These are phyloP conservation scores for Apiospora aurea DNA, from an alignment of 2,329 filamentous ascomycete species.

Conservation along the genomic window DNA sequence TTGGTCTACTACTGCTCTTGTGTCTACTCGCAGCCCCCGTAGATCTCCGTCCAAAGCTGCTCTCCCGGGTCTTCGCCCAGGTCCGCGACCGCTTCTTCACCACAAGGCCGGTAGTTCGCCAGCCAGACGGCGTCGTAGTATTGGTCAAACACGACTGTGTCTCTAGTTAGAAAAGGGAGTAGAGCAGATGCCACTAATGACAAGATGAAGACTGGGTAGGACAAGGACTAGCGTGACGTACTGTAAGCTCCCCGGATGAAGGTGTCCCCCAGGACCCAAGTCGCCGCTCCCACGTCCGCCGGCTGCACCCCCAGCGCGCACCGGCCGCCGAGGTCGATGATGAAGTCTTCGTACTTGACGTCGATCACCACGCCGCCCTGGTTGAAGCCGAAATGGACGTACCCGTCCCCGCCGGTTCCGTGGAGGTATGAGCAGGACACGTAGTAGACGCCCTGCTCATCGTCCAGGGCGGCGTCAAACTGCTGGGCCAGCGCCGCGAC, in stretches of 20 bases:
- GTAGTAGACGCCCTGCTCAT: slow-evolving; percentile 34
- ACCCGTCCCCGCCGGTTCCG: slow-evolving; percentile 43
- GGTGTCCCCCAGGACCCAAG: slow-evolving; percentile 47
- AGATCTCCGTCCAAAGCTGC: slow-evolving; percentile 39
- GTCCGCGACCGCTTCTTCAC: slow-evolving; percentile 42
- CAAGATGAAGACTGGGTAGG: neutral
- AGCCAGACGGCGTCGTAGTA: slow-evolving; percentile 47
- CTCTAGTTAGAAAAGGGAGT: slow-evolving; percentile 27
- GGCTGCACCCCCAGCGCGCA: slow-evolving; percentile 47
- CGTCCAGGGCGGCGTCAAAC: slow-evolving; percentile 42
- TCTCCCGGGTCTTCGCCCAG: slow-evolving; percentile 43
- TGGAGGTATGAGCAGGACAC: slow-evolving; percentile 50
- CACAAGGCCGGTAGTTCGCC: slow-evolving; percentile 47
- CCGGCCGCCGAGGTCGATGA: slow-evolving; percentile 44
- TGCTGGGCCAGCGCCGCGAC: slow-evolving; percentile 48
- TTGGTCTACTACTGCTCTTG: neutral
- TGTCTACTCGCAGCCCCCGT: slow-evolving; percentile 40
- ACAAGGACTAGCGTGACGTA: slow-evolving; percentile 32
- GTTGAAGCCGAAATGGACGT: slow-evolving; percentile 55
- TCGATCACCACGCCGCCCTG: slow-evolving; percentile 49
- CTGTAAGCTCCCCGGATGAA: slow-evolving; percentile 48
- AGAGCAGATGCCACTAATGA: neutral
- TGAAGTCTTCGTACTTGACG: slow-evolving; percentile 54
- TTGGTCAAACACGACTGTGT: slow-evolving; percentile 48
- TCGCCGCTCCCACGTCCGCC: slow-evolving; percentile 39